Base-by-base conservation (phyloP, 805 yeast genomes). In the Candida tammaniensis region DNA sequence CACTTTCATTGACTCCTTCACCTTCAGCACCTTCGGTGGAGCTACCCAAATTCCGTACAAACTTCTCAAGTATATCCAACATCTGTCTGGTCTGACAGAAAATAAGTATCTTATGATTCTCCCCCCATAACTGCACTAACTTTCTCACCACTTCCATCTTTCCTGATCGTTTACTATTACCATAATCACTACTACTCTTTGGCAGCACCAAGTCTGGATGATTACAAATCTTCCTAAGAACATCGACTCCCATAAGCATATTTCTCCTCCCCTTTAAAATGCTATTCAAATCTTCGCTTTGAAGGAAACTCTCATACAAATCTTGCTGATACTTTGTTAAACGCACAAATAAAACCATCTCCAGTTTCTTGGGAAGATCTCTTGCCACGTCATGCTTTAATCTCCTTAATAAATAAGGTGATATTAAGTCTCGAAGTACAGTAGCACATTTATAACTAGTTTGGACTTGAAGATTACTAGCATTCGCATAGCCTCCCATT, bases 401-500 rank as follows among this genome's bases (percentile, higher is more conserved):
- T 31, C 98, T 67, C 44, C 98, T 66, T 30, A 93, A 61, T 34
- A 93, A 61, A 55, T 88, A 93, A 0, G 98, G 98, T 3, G 95
- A 78, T 8, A 93, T 86, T 46, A 91, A 60, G 48, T 93, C 95
- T 32, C 95, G 69, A 33, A 93, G 62, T 2, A 91, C 81, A 4
- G 89, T 93, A 0, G 98, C 98, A 64, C 98, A 93, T 54, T 87
- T 87, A 53, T 86, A 89, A 2, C 97, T 96, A 1, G 97, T 82
- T 53, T 91, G 97, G 0, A 93, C 98, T 54, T 93, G 97, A 3
- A 93, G 76, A 54, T 93, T 93, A 1, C 94, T 80, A 0, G 98
- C 98, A 63, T 91, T 93, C 1, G 98, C 96, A 60, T 93, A 93
- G 0, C 98, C 98, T n/a, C 98, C 98, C 54, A 86, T 72, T 51